phyloP scores from a whole-genome alignment of 495 filamentous ascomycete genomes.

The Symbiotaphrina buchneri region DNA sequence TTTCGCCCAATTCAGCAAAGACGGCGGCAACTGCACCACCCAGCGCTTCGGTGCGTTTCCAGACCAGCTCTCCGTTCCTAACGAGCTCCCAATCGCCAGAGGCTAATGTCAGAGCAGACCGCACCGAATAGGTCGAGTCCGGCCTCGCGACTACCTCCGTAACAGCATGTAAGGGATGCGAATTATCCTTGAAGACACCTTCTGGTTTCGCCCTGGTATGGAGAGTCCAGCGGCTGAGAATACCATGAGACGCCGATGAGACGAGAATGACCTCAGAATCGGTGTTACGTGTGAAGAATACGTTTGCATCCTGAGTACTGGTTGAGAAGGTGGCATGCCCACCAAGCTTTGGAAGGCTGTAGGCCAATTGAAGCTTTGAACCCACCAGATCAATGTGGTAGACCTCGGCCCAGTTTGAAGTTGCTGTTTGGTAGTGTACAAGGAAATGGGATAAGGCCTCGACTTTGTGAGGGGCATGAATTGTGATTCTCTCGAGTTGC shows the following conservation, averaged over 20 bases:
- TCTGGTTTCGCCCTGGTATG: constrained; percentile 11
- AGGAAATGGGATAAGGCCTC: constrained; percentile 60
- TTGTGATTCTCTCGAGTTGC: constrained; percentile 37
- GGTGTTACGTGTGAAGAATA: constrained; percentile 70
- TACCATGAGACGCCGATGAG: constrained; percentile 53
- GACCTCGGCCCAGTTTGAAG: constrained; percentile 60
- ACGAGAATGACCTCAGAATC: constrained; percentile 45
- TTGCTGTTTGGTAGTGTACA: constrained; percentile 53
- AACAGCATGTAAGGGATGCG: constrained; percentile 35
- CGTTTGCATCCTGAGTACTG: constrained; percentile 53
- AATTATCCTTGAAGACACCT: constrained; percentile 11
- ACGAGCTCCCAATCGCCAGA: constrained; percentile 69
- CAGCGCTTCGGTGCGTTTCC: constrained; percentile 66
- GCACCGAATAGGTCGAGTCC: constrained; percentile 44
- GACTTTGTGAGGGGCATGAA: constrained; percentile 50
- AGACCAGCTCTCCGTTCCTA: constrained; percentile 56
- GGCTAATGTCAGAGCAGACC: constrained; percentile 45
- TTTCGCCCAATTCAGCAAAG: constrained; percentile 47
- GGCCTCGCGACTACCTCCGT: constrained; percentile 60
- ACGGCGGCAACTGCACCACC: constrained; percentile 50
- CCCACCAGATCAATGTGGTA: constrained; percentile 57
- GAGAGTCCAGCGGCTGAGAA: constrained; percentile 49
- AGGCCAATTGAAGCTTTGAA: constrained; percentile 43
- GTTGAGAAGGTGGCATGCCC: constrained; percentile 57
- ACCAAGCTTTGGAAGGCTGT: constrained; percentile 42